Evolutionary conservation across 805 yeast genomes (phyloP), one percentile per base, ranked within the genome.

Genomic region (Hanseniaspora meyeri): DNA sequence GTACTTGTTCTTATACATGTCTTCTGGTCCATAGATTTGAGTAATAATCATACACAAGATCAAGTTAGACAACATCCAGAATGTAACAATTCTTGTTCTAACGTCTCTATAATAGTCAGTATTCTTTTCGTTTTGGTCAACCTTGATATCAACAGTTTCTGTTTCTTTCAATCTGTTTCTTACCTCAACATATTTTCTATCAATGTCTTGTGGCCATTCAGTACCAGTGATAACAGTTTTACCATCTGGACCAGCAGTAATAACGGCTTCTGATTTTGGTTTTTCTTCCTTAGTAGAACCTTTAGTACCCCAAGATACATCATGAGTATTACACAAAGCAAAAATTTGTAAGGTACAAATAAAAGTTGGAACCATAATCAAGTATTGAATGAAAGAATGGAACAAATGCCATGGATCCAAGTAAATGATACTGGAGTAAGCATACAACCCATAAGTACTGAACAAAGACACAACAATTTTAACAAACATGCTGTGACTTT

Each of bases 221-320:
- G 71, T 68, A 58, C 61, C 80, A 60, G 85, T 89, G 45, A 87
- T 88, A 42, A 88, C 85, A 65, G 86, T 90, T 60, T 82, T 84
- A 53, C 95, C 95, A 58, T 84, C 78, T 55, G 85, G 93, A 59
- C 83, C 83, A 65, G 85, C 83, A 51, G 80, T 83, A 60, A 87
- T 85, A 34, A 86, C 85, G 51, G 95, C 95, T 47, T 86, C 83
- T 49, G 95, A 90, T 39, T 83, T 73, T 59, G 79, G 84, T 60
- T 80, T 79, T 19, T 80, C 78, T 48, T 81, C 84, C 59, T 78
- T 79, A 60, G 83, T 85, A 59, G 90, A 96, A 62, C 98, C 98
- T 68, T 91, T 91, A 1, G 98, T 91, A 70, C 98, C 98, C 98
- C 98, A 91, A 0, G 96, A 86, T 51, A 93, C 96, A 74, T 91